Conservation (phyloP, 306 rosid genomes). For the Cucumis hystrix region DNA sequence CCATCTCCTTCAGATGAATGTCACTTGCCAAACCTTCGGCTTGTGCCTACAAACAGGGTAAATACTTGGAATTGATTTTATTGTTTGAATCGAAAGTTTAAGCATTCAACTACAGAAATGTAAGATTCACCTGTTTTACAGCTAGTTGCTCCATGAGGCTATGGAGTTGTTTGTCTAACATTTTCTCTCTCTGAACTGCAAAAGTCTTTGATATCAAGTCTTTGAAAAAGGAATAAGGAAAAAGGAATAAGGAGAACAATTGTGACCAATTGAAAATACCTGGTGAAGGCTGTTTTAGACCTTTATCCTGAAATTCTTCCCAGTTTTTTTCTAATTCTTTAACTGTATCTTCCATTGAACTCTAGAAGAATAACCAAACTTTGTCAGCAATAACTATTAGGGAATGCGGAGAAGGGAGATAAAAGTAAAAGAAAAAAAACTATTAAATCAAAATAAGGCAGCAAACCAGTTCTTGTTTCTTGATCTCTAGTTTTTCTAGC, state of each 20-base stretch:
- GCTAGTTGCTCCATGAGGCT: constrained; percentile 85
- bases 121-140: constrained; percentile 47
- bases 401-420: not conserved
- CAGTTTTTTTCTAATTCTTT: constrained; percentile 49
- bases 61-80: constrained; percentile 2
- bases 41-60: constrained; percentile 46
- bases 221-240: not conserved
- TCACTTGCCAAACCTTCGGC: constrained; percentile 75
- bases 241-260: not conserved
- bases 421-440: not conserved
- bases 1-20: constrained; percentile 68
- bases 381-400: not conserved
- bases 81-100: not conserved
- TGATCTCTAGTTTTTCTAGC: constrained; percentile 50
- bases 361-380: constrained; percentile 17
- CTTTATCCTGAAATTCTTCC: constrained; percentile 51
- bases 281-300: constrained; percentile 68
- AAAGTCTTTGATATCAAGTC: constrained; percentile 12
- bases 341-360: constrained; percentile 47
- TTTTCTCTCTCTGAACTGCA: constrained; percentile 86
- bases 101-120: not conserved
- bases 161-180: constrained; percentile 77
- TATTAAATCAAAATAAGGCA: constrained; percentile 3
- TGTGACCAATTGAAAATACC: constrained; percentile 22
- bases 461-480: constrained; percentile 67